Base-by-base conservation (phyloP, 2,329 filamentous ascomycete species). In the Monosporascus sp. region DNA sequence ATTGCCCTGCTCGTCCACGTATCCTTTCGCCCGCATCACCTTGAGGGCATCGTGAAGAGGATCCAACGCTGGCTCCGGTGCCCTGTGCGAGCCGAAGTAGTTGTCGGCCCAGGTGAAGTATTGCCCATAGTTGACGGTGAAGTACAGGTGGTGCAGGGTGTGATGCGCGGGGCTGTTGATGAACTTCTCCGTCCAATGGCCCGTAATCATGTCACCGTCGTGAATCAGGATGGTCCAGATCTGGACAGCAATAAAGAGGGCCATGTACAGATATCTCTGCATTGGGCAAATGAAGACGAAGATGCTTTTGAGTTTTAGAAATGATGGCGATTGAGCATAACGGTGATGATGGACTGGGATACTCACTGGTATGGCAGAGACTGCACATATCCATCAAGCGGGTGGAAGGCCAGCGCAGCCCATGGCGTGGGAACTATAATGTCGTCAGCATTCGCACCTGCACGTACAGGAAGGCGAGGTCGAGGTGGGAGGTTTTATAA, bases 211-310 rank as follows among this genome's bases (percentile, higher is more conserved):
- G 67, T 77, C 74, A 56, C 74, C 74, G 57, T 77, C 74, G 64
- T 77, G 74, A 50, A 77, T 77, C 52, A 77, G 64, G 55, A 77
- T 75, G 54, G 75, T 76, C 74, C 75, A 77, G 60, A 77, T 65
- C 61, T 76, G 73, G 46, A 77, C 75, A 17, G 69, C 60, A 24
- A 68, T 59, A 60, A 77, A 77, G 47, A 76, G 71, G 24, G 68
- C 57, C 50, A 76, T 57, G 66, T 76, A 77, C 9, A 75, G 66
- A 55, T 75, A 71, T 58, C 72, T 71, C 55, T 77, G 74, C 60
- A 76, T 70, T 4, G 74, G 74, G 64, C 66, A 76, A 55, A 76
- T 49, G 58, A 75, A 75, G 57, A 72, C 68, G 45, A 75, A 76
- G 50, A 72, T 20, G 57, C 72, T 74, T 35, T 35, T 35, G 31